phyloP scores from a whole-genome alignment of 2,329 filamentous ascomycete species.

The Penicillium palitans region DNA sequence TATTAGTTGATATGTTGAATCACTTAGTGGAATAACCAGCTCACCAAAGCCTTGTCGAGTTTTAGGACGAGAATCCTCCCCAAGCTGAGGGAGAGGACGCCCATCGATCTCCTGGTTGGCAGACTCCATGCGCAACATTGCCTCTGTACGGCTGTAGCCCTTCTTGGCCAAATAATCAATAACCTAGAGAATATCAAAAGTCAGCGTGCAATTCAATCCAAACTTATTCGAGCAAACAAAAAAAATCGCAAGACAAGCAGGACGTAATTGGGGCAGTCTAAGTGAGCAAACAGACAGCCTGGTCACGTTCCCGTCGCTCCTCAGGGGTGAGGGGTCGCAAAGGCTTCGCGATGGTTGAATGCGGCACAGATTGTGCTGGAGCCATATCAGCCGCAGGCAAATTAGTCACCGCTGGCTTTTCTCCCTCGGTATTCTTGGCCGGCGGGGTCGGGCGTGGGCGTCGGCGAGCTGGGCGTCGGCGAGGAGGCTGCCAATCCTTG shows the following conservation, averaged over 20 bases:
- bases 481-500: not conserved
- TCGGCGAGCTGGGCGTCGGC: not conserved
- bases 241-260: not conserved
- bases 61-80: slow-evolving; percentile 74
- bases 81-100: slow-evolving; percentile 65
- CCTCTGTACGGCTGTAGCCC: slow-evolving; percentile 88
- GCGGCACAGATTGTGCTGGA: not conserved
- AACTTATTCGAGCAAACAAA: not conserved
- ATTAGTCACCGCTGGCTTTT: not conserved
- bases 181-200: slow-evolving; percentile 54
- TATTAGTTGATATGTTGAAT: slow-evolving; percentile 1
- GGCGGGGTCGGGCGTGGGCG: not conserved
- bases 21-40: slow-evolving; percentile 12
- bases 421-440: not conserved
- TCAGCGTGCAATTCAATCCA: not conserved
- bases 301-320: not conserved
- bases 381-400: not conserved
- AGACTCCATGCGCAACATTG: slow-evolving; percentile 87
- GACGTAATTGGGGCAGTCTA: too few relatives aligned
- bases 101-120: slow-evolving; percentile 79
- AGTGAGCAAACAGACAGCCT: not conserved
- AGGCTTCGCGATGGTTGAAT: not conserved
- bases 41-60: slow-evolving; percentile 70
- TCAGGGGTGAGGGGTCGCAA: not conserved
- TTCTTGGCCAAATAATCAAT: slow-evolving; percentile 96